A percentile compares a stretch with the other conserved stretches of the same genome.
These are phyloP conservation scores for Colletotrichum sp. DNA, from an alignment of 2,329 filamentous ascomycete species.

Conservation along the genomic window DNA sequence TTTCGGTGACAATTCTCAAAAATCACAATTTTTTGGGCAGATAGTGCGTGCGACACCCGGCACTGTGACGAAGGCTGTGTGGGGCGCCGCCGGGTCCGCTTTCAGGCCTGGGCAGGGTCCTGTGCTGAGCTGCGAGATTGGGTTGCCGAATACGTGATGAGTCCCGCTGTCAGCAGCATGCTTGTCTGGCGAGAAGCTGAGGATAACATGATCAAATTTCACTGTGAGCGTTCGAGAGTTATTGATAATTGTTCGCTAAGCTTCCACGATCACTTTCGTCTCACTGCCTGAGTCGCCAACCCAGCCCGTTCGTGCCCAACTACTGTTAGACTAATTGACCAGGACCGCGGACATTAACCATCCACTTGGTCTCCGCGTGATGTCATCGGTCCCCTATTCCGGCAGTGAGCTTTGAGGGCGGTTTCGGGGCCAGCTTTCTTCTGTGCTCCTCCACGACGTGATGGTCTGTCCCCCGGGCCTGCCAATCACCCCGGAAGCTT, in stretches of 20 bases:
- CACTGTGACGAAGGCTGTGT: constrained; percentile 6
- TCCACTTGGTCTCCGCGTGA: constrained; percentile 15
- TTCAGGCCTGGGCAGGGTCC: constrained; percentile 4
- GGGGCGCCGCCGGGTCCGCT: not conserved
- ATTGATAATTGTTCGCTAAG: not conserved
- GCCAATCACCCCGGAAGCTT: not conserved
- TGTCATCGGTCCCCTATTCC: constrained; percentile 21
- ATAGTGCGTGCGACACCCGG: constrained; percentile 10
- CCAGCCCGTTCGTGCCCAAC: not conserved
- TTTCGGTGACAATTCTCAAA: constrained; percentile 6
- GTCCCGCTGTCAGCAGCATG: not conserved
- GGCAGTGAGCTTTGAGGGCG: not conserved
- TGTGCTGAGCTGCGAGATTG: constrained; percentile 1
- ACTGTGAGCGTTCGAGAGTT: not conserved
- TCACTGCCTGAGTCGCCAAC: not conserved
- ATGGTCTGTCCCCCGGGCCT: constrained; percentile 7
- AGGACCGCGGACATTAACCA: constrained; percentile 6
- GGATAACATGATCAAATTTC: not conserved
- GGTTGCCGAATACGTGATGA: not conserved
- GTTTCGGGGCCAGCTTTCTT: constrained; percentile 10
- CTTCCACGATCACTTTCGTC: not conserved
- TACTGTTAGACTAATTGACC: not conserved
- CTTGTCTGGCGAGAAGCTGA: not conserved
- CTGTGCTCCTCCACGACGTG: not conserved
- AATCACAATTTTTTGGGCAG: constrained; percentile 16